A percentile compares a stretch with the other conserved stretches of the same genome.
These are phyloP conservation scores for Neurospora sp. DNA, from an alignment of 495 filamentous ascomycete species.

Conservation along the genomic window DNA sequence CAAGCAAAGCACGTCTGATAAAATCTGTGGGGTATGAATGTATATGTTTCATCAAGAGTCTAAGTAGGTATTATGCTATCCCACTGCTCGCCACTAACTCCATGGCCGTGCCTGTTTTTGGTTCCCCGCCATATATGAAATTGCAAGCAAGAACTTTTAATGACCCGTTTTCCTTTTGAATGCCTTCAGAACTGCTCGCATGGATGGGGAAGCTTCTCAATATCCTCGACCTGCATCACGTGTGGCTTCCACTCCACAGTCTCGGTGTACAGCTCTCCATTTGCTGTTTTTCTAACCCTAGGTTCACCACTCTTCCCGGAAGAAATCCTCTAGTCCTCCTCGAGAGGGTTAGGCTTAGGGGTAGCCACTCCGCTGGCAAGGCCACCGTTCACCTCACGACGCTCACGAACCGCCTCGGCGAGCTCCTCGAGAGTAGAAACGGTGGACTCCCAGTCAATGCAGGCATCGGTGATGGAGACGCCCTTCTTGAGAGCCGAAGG, in stretches of 20 bases:
- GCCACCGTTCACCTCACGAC: conserved; percentile 43
- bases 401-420: conserved; percentile 69
- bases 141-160: not conserved
- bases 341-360: conserved; percentile 27
- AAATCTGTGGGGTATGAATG: not conserved
- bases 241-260: not conserved
- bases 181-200: not conserved
- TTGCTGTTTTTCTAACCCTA: not conserved
- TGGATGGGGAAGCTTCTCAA: not conserved
- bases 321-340: conserved; percentile 29
- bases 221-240: not conserved
- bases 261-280: not conserved
- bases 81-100: not conserved
- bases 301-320: not conserved
- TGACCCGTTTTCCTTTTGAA: not conserved
- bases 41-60: not conserved
- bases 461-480: conserved; percentile 95
- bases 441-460: conserved; percentile 88
- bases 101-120: not conserved
- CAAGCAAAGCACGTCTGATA: no score
- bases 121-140: not conserved
- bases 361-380: conserved; percentile 10
- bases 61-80: not conserved
- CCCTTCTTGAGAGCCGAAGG: conserved; percentile 73
- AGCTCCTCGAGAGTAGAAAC: conserved; percentile 77